Evolutionary conservation across 306 rosid genomes (phyloP).

Genomic region (Acmispon strigosus): DNA sequence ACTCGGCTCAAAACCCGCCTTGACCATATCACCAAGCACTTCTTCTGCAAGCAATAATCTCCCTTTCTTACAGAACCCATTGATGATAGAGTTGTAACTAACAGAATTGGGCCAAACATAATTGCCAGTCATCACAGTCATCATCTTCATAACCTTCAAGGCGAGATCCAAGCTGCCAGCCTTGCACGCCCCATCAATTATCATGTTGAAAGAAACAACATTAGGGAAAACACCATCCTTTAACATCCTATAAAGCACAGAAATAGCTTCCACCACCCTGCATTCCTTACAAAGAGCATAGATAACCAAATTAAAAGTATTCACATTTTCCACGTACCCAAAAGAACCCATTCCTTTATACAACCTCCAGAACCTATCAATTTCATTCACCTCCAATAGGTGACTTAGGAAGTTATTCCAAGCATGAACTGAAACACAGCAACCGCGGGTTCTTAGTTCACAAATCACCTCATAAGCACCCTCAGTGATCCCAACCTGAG

Average conservation of each 20-base stretch:
- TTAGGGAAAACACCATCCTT: constrained; percentile 39
- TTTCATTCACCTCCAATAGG: constrained; percentile 34
- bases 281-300: constrained; percentile 49
- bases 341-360: constrained; percentile 44
- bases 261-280: constrained; percentile 40
- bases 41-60: constrained; percentile 37
- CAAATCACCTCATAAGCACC: constrained; percentile 46
- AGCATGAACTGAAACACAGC: constrained; percentile 45
- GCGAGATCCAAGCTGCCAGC: constrained; percentile 42
- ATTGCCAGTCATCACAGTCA: constrained; percentile 26
- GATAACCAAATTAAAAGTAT: constrained; percentile 47
- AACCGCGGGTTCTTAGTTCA: constrained; percentile 29
- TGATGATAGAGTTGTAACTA: constrained; percentile 44
- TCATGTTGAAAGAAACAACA: constrained; percentile 52
- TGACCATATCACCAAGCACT: constrained; percentile 31
- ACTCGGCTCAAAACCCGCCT: constrained; percentile 28
- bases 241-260: constrained; percentile 41
- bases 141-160: constrained; percentile 40
- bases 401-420: constrained; percentile 57
- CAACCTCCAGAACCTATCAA: constrained; percentile 43
- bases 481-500: constrained; percentile 34
- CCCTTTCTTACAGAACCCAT: constrained; percentile 49
- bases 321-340: constrained; percentile 43
- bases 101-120: constrained; percentile 35
- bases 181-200: constrained; percentile 46